These are phyloP conservation scores for Colletotrichum kahawae DNA, from an alignment of 2,329 filamentous ascomycete genomes.

Conservation along the genomic window DNA sequence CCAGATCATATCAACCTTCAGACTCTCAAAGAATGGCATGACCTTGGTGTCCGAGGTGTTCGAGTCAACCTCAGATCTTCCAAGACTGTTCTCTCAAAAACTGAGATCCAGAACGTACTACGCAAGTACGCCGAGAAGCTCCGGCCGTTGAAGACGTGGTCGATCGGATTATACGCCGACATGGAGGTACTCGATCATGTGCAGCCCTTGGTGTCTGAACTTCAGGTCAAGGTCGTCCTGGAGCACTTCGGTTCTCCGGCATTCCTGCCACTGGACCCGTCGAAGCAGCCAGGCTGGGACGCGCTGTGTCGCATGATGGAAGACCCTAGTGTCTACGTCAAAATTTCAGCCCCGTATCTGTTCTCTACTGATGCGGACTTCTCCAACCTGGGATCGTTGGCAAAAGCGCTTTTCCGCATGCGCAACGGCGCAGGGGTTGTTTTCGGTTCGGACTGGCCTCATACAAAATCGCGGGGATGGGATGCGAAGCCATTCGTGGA, in stretches of 20 bases:
- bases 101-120: fast-evolving
- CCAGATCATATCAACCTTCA: background rate
- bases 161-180: background rate
- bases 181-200: background rate
- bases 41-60: background rate
- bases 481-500: background rate
- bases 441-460: background rate
- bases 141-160: background rate
- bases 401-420: background rate
- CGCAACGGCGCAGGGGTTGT: background rate
- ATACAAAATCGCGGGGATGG: background rate
- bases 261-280: background rate
- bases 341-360: background rate
- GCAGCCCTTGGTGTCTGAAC: background rate
- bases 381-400: background rate
- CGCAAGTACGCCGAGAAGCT: background rate
- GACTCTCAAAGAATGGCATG: background rate
- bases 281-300: background rate
- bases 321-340: background rate
- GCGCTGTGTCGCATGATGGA: background rate
- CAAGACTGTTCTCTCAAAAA: background rate
- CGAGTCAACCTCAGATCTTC: background rate
- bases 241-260: background rate
- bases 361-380: background rate
- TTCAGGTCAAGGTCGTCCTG: background rate